These are phyloP conservation scores for Alectoria sarmentosa DNA, from an alignment of 495 filamentous ascomycete genomes.

Conservation along the genomic window DNA sequence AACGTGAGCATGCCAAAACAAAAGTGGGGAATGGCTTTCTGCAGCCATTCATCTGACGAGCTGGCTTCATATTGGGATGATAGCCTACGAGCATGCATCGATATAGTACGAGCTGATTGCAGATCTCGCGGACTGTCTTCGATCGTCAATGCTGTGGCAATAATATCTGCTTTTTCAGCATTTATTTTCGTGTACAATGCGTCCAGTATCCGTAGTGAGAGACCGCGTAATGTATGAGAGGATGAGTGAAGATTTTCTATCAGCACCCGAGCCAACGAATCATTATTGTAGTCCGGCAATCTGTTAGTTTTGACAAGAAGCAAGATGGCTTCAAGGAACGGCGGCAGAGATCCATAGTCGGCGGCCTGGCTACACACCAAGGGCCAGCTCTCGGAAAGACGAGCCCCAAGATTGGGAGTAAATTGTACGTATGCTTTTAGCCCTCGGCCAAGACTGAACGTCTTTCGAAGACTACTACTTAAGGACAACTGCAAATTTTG, in stretches of 20 bases:
- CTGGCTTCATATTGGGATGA: conserved; percentile 50
- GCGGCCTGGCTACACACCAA: conserved; percentile 54
- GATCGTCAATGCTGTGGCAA: conserved; percentile 53
- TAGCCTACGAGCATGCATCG: conserved; percentile 80
- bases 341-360: conserved; percentile 51
- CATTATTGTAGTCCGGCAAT: conserved; percentile 36
- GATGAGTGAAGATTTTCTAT: conserved; percentile 63
- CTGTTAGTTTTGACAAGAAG: conserved; percentile 49
- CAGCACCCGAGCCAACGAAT: conserved; percentile 53
- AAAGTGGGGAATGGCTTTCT: conserved; percentile 66
- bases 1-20: conserved; percentile 86
- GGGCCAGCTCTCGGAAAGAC: conserved; percentile 49
- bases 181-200: conserved; percentile 33
- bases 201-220: conserved; percentile 60
- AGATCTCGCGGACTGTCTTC: conserved; percentile 73
- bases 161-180: conserved; percentile 36
- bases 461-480: neutral
- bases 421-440: conserved; percentile 43
- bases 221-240: conserved; percentile 61
- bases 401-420: conserved; percentile 27
- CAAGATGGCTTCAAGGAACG: conserved; percentile 61
- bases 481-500: conserved; percentile 6
- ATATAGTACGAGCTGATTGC: conserved; percentile 63
- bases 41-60: conserved; percentile 54
- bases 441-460: conserved; percentile 36